Base-by-base conservation (phyloP, 2,329 filamentous ascomycete species). In the Huntiella decipiens region DNA sequence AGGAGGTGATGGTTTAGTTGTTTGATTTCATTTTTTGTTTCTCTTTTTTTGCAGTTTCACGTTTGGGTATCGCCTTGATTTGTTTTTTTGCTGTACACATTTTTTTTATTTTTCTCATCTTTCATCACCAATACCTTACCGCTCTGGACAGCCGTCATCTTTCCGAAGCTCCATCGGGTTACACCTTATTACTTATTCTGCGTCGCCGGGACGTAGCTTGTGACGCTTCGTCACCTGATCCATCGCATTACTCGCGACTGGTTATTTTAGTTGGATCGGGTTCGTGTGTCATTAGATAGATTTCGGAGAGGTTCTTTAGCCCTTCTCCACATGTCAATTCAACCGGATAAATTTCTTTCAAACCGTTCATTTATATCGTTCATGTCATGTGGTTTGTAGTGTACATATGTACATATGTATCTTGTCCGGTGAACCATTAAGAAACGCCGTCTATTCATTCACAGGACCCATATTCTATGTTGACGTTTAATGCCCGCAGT, bases 71-170 rank as follows among this genome's bases (percentile, higher is more conserved):
- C 3, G 22, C 42, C 38, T 35, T 28, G 38, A 34, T 35, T 45
- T 49, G 37, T 48, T 48, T 17, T 44, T 44, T 42, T 17, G 36
- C 38, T 45, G 31, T 33, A n/a, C 37, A 34, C 43, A 35, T 45
- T 49, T 35, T 49, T 35, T 35, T 33, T 38, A 19, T 45, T 38
- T 48, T 48, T n/a, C 16, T 38, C 34, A 31, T 44, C 22, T 28
- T 28, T 32, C 17, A 17, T 40, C 28, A 31, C 43, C 22, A 28
- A 28, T 28, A 28, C 22, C 22, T 28, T 28, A 28, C 22, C 22
- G 22, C 17, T 31, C 19, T 8, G 15, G 39, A 19, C n/a, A 31
- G 11, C n/a, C 17, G 12, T 19, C 39, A 38, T 41, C 11, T n/a
- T 41, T 28, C 22, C 22, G 8, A 28, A 28, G 22, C 8, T 28